Evolutionary conservation across 2,329 filamentous ascomycete species (phyloP).

Genomic region (Cercospora beticola): DNA sequence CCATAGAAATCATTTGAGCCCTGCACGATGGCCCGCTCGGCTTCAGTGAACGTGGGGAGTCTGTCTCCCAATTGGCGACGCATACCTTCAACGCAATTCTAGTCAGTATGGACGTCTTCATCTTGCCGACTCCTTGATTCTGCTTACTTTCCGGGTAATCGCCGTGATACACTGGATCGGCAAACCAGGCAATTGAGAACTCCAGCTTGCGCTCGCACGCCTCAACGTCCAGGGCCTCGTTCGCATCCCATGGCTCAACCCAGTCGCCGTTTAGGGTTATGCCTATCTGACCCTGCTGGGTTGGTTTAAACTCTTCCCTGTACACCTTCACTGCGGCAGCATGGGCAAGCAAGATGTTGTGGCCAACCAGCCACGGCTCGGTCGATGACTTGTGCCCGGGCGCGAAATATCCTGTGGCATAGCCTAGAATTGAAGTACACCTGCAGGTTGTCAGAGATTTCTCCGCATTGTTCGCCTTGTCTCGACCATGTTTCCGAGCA

Average conservation of each 20-base stretch:
- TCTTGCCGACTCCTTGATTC: conserved; percentile 6
- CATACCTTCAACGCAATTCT: conserved; percentile 54
- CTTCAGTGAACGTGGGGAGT: conserved; percentile 70
- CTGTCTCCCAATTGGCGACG: conserved; percentile 74
- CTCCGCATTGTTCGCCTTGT: not conserved
- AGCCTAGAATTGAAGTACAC: conserved; percentile 62
- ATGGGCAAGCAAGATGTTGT: conserved; percentile 77
- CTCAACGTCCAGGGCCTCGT: conserved; percentile 71
- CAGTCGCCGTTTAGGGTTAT: conserved; percentile 78
- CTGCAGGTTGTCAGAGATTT: conserved; percentile 1
- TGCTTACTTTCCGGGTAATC: conserved; percentile 68
- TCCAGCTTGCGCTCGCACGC: conserved; percentile 80
- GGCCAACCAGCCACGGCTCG: conserved; percentile 81
- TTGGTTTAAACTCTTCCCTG: conserved; percentile 75
- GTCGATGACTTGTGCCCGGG: conserved; percentile 75
- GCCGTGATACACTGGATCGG: conserved; percentile 81
- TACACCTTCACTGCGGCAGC: conserved; percentile 78
- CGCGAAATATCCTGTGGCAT: conserved; percentile 74
- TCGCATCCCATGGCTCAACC: conserved; percentile 76
- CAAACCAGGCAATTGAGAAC: conserved; percentile 86
- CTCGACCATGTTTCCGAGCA: not conserved
- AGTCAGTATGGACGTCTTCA: conserved; percentile 7
- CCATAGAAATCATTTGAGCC: conserved; percentile 93
- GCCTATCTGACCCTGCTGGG: conserved; percentile 72
- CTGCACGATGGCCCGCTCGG: conserved; percentile 71